Evolutionary conservation across 2,329 filamentous ascomycete species (phyloP), one percentile per base, ranked within the genome.

Genomic region (Colletotrichum trifolii): DNA sequence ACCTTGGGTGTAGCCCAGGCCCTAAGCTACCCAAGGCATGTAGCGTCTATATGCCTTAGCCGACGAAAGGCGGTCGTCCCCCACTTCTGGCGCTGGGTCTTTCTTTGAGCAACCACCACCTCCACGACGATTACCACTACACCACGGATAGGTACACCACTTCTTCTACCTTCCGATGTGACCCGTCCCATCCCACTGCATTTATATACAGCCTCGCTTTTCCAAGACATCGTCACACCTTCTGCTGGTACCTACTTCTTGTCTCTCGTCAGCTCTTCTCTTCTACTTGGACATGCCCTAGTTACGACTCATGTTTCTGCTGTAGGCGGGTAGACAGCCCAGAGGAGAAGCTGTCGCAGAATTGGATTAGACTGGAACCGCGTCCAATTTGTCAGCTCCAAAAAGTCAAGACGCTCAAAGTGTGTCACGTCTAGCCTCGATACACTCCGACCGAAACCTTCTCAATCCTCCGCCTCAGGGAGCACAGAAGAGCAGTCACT

Each of bases 301-400:
- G 40, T 34, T 34, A 47, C 50, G 35, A 15, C 62, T 47, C 50
- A 55, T 52, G 62, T 61, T 49, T 61, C 57, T 43, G 34, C 25
- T 25, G 25, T 25, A 25, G 17, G 46, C 13, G 57, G 50, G 45
- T 55, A 61, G 33, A 15, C 9, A 58, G 34, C 42, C 42, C 35
- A 49, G 49, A 65, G 15, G 42, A 34, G 17, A n/a, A 59, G 50
- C 35, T 33, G 45, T 61, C 35, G 61, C 43, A 52, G 39, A 35
- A 54, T 46, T 12, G 17, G 25, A 25, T 5, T 25, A 25, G 25
- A 25, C 25, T 25, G 25, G 25, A 25, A 25, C 25, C 25, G 1
- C 39, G 33, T 15, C 39, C 15, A 49, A 64, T 64, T 64, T 64
- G 61, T 64, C 61, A 64, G 50, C 61, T 36, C 39, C 39, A 43